A percentile compares a stretch with the other conserved stretches of the same genome.
Evolutionary conservation across 2,329 filamentous ascomycete species (phyloP).

Genomic region (Ascochyta viciae-villosae): DNA sequence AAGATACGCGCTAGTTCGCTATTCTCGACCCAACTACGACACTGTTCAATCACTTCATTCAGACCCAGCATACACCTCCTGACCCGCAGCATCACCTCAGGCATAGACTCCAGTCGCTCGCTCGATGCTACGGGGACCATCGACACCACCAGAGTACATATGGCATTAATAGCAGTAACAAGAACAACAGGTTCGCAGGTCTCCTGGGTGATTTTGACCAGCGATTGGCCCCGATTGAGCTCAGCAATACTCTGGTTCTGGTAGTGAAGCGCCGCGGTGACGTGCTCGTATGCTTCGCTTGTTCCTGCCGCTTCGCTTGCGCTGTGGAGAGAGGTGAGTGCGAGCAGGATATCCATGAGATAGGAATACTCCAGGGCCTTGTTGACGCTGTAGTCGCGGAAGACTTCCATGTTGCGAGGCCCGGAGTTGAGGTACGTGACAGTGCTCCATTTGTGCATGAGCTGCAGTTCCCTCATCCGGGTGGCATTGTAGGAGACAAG

Average conservation of each 20-base stretch:
- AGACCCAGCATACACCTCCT: slow-evolving; percentile 1
- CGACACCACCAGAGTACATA: not conserved
- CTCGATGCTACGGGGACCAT: not conserved
- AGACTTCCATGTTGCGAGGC: slow-evolving; percentile 10
- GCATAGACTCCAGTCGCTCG: not conserved
- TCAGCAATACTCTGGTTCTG: slow-evolving; percentile 9
- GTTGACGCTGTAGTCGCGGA: slow-evolving; percentile 12
- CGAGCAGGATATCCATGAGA: slow-evolving; percentile 21
- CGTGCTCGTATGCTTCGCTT: not conserved
- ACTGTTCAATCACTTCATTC: not conserved
- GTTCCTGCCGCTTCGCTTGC: slow-evolving; percentile 1
- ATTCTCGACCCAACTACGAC: not conserved
- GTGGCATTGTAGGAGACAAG: not conserved
- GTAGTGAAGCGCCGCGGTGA: slow-evolving; percentile 3
- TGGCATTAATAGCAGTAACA: not conserved
- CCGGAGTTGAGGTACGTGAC: slow-evolving; percentile 9
- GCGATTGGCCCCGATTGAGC: not conserved
- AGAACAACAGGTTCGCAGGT: not conserved
- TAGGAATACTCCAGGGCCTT: slow-evolving; percentile 17
- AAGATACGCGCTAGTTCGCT: not conserved
- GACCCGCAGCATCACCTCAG: slow-evolving; percentile 2
- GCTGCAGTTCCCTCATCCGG: slow-evolving; percentile 14
- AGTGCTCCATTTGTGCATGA: slow-evolving; percentile 25
- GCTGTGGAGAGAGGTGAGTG: slow-evolving; percentile 16
- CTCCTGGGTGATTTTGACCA: not conserved